Evolutionary conservation across 495 filamentous ascomycete genomes (phyloP).

Genomic region (Lineolata rhizophorae): DNA sequence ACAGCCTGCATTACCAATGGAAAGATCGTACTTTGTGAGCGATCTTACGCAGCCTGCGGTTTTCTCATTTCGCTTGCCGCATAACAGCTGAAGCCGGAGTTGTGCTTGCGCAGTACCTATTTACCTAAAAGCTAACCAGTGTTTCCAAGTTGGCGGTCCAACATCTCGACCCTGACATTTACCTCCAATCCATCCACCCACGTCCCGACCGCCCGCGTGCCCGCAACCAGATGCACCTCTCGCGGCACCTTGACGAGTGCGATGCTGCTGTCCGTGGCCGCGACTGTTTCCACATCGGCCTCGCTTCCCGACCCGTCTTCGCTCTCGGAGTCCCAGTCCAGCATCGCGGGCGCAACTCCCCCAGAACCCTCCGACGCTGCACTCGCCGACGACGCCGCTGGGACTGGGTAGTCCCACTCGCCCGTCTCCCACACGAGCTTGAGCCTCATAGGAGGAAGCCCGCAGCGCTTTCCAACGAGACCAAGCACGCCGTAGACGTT

Average conservation of each 20-base stretch:
- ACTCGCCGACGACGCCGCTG: slow-evolving; percentile 37
- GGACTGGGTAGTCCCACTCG: slow-evolving; percentile 28
- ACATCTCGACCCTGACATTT: slow-evolving; percentile 43
- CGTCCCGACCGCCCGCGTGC: slow-evolving; percentile 60
- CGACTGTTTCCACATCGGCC: slow-evolving; percentile 23
- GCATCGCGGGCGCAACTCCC: too few species aligned
- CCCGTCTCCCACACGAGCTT: slow-evolving; percentile 62
- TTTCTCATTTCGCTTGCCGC: too few species aligned
- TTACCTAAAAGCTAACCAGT: too few species aligned
- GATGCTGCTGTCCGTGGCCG: too few species aligned
- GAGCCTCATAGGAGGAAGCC: slow-evolving; percentile 35
- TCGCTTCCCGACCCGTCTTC: slow-evolving; percentile 11
- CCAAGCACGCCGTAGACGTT: slow-evolving; percentile 67
- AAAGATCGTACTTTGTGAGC: too few species aligned
- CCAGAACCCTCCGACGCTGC: slow-evolving; percentile 36
- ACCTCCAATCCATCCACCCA: slow-evolving; percentile 53
- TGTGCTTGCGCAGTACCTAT: too few species aligned
- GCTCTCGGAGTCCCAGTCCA: slow-evolving; percentile 31
- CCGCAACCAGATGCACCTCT: slow-evolving; percentile 64
- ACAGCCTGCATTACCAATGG: too few species aligned
- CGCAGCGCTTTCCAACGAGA: slow-evolving; percentile 49
- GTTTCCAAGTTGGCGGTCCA: too few species aligned
- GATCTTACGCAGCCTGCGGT: too few species aligned
- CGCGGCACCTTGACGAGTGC: too few species aligned
- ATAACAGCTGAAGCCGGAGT: too few species aligned